Evolutionary conservation across 192 early-diverging fungal species (phyloP).

Genomic region (Coemansia guatemalensis): DNA sequence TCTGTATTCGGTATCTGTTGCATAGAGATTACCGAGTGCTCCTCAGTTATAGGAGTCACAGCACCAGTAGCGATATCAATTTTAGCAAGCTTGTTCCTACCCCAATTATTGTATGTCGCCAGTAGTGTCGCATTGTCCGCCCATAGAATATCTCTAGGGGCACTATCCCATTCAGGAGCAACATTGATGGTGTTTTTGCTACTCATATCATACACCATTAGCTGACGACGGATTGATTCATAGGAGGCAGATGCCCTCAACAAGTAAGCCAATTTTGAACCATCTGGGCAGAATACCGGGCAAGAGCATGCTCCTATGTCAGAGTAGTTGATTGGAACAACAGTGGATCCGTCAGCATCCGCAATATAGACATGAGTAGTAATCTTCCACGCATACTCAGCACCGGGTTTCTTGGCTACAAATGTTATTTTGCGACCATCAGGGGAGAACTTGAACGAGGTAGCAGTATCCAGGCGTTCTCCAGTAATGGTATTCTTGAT

Average conservation of each 20-base stretch:
- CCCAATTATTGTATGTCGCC: constrained; percentile 68
- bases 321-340: constrained; percentile 48
- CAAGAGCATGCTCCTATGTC: constrained; percentile 59
- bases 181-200: constrained; percentile 45
- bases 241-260: constrained; percentile 73
- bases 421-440: constrained; percentile 69
- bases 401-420: constrained; percentile 62
- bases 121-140: constrained; percentile 55
- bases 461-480: constrained; percentile 54
- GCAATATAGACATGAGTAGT: constrained; percentile 69
- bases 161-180: constrained; percentile 63
- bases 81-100: constrained; percentile 63
- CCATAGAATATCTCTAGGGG: constrained; percentile 57
- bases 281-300: constrained; percentile 67
- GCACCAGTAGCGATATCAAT: constrained; percentile 54
- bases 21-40: constrained; percentile 53
- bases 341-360: constrained; percentile 47
- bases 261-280: constrained; percentile 65
- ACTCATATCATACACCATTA: constrained; percentile 57
- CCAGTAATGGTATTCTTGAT: constrained; percentile 41
- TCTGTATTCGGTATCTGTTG: constrained; percentile 34
- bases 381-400: constrained; percentile 73
- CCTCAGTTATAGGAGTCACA: constrained; percentile 49
- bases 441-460: constrained; percentile 65
- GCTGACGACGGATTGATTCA: constrained; percentile 74